Conservation (phyloP, 2,329 filamentous ascomycete species). For the Paracorniculantispora psalliotae region DNA sequence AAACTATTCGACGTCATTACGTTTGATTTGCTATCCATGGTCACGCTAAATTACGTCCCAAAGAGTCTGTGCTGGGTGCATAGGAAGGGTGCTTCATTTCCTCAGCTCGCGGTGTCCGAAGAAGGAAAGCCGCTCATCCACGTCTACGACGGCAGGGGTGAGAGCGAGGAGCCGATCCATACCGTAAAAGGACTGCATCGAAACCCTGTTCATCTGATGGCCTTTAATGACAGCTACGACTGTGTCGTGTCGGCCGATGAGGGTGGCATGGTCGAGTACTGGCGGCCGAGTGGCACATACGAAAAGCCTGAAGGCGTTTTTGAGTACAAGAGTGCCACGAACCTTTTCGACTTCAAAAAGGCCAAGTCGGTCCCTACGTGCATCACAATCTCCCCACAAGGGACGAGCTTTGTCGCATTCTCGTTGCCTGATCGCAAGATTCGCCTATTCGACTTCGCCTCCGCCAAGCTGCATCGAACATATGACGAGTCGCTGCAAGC, state of each 20-base stretch:
- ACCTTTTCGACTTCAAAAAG: constrained; percentile 96
- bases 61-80: constrained; percentile 90
- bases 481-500: constrained; percentile 93
- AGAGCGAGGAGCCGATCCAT: constrained; percentile 70
- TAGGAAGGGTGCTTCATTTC: constrained; percentile 77
- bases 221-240: constrained; percentile 82
- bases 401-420: constrained; percentile 79
- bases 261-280: constrained; percentile 94
- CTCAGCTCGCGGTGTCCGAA: constrained; percentile 78
- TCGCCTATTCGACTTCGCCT: constrained; percentile 85
- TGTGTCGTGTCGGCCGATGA: constrained; percentile 89
- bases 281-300: constrained; percentile 73
- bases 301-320: constrained; percentile 93
- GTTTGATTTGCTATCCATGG: constrained; percentile 79
- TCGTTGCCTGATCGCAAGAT: constrained; percentile 93
- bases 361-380: constrained; percentile 79
- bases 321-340: constrained; percentile 87
- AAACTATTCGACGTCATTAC: constrained; percentile 82
- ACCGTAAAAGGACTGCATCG: constrained; percentile 76
- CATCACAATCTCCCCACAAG: constrained; percentile 79
- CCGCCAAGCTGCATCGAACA: constrained; percentile 81
- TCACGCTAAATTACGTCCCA: constrained; percentile 70
- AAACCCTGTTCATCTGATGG: constrained; percentile 75
- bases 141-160: constrained; percentile 86
- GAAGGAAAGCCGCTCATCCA: constrained; percentile 66